Evolutionary conservation across 768 basidiomycete genomes (phyloP).

Genomic region (Leccinum arenicola): DNA sequence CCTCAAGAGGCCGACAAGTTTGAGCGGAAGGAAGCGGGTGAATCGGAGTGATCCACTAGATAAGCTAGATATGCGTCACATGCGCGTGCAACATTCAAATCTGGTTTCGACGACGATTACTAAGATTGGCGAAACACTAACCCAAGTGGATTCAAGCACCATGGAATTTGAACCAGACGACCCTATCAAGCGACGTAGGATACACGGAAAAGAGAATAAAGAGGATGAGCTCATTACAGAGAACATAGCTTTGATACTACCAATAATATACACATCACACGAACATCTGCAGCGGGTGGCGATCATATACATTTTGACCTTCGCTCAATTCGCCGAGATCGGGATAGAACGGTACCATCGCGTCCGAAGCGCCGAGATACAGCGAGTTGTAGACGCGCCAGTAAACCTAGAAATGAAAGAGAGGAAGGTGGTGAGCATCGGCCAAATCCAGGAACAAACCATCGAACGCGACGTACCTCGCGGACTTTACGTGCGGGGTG

Average conservation of each 20-base stretch:
- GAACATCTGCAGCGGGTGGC: conserved; percentile 81
- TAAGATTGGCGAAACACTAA: neutral
- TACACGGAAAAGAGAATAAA: neutral
- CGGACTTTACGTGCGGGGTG: conserved; percentile 97
- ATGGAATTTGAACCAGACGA: too few relatives aligned
- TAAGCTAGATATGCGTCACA: neutral
- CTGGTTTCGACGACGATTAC: neutral
- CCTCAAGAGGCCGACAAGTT: too few relatives aligned
- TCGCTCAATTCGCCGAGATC: conserved; percentile 89
- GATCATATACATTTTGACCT: conserved; percentile 85
- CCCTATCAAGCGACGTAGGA: neutral
- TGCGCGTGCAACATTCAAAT: neutral
- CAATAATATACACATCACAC: conserved; percentile 43
- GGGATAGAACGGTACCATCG: conserved; percentile 94
- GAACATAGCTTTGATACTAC: conserved; percentile 4
- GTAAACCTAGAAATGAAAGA: conserved; percentile 49
- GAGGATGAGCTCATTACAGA: neutral
- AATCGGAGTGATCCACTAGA: neutral
- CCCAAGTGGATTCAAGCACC: neutral
- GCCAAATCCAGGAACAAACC: neutral
- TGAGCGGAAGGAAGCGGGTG: too few relatives aligned
- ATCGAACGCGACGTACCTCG: conserved; percentile 57
- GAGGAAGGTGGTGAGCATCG: conserved; percentile 2
- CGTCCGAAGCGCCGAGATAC: conserved; percentile 87
- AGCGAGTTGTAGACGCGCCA: conserved; percentile 96